Evolutionary conservation across 1,139 yeast genomes (phyloP).

Genomic region (Scheffersomyces titani): DNA sequence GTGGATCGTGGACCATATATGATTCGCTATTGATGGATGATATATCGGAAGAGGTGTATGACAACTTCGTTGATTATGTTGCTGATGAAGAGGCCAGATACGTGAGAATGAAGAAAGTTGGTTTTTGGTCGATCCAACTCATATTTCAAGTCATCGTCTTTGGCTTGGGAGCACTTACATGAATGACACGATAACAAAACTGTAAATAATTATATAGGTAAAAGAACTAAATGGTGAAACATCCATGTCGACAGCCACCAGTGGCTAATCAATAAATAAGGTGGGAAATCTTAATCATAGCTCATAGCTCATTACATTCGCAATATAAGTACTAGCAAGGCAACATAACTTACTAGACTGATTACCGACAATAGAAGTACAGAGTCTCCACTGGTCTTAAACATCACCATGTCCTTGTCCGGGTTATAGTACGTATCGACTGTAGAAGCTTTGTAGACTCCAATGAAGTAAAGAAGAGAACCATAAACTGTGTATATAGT

Average conservation of each 20-base stretch:
- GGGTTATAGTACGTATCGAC: slow-evolving; percentile 52
- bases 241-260: neutral
- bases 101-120: slow-evolving; percentile 75
- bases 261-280: neutral
- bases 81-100: slow-evolving; percentile 81
- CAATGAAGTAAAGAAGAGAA: slow-evolving; percentile 46
- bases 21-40: slow-evolving; percentile 93
- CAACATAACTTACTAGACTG: slow-evolving; percentile 48
- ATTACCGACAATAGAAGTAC: slow-evolving; percentile 44
- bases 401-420: slow-evolving; percentile 38
- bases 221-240: neutral
- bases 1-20: slow-evolving; percentile 95
- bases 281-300: neutral
- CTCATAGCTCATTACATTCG: slow-evolving; percentile 24
- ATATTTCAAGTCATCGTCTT: slow-evolving; percentile 78
- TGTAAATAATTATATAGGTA: slow-evolving; percentile 24
- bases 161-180: slow-evolving; percentile 64
- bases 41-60: slow-evolving; percentile 84
- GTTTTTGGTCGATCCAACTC: slow-evolving; percentile 91
- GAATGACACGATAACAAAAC: slow-evolving; percentile 28
- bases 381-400: slow-evolving; percentile 52
- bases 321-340: slow-evolving; percentile 43
- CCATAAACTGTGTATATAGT: slow-evolving; percentile 56
- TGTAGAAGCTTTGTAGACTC: slow-evolving; percentile 44
- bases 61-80: slow-evolving; percentile 85